Base-by-base conservation (phyloP, 2,329 filamentous ascomycete species). In the Ascochyta pisi region DNA sequence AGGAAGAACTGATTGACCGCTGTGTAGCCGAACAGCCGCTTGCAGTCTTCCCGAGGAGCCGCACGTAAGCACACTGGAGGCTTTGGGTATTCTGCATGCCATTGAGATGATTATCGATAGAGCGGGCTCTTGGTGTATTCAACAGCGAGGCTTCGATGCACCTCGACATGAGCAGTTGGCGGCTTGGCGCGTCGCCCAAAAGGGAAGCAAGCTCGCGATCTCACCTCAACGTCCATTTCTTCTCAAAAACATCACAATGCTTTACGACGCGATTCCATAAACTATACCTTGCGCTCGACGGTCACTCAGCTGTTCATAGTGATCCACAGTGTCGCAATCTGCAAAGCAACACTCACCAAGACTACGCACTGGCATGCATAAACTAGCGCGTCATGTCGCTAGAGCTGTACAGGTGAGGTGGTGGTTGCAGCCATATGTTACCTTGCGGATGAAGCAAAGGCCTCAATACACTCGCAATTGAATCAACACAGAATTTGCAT, bases 1-100 rank as follows among this genome's bases (percentile, higher is more conserved):
- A 45, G 50, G 54, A 41, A 59, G 57, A 57, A 69, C 45, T 60
- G 52, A 58, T 48, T 63, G 65, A 22, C 57, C 54, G 45, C 58
- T 40, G 48, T 38, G 59, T 31, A 61, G 51, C 27, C 58, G 61
- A 10, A 48, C 43, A 10, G 58, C 24, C 24, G 38, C 45, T 48
- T 39, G 47, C 23, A 54, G 29, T 15, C 61, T 34, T 33, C 48
- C 42, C 31, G 57, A 60, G 16, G 62, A 52, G 4, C 49, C 16
- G 10, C 54, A 33, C n/a, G 55, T 34, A 43, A 64, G 50, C 22
- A 48, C 16, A 24, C 57, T 42, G 8, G 57, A 50, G 6, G 53
- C 26, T 39, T 54, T 57, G 54, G 61, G 47, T 54, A 64, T 53
- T 19, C 49, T 59, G 52, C 59, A 63, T 42, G 65, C 64, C 58